These are phyloP conservation scores for Haematococcus lacustris DNA, from an alignment of 139 green algal species.

Conservation along the genomic window DNA sequence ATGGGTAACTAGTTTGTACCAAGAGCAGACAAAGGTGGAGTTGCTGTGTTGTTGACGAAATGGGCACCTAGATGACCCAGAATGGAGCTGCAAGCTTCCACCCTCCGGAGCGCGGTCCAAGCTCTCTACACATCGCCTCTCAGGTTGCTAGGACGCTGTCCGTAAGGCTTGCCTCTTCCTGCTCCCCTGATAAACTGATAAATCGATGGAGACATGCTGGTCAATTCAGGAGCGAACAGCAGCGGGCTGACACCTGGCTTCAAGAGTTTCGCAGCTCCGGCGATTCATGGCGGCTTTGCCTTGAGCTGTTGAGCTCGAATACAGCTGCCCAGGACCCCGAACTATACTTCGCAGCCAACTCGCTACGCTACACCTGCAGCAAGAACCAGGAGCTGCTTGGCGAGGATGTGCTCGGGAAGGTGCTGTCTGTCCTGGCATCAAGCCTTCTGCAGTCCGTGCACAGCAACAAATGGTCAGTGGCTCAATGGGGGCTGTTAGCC, in stretches of 20 bases:
- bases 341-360: slow-evolving; percentile 7
- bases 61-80: no score
- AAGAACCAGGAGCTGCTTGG: slow-evolving; percentile 2
- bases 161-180: no score
- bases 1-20: no score
- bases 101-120: no score
- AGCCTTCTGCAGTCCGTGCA: neutral
- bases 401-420: neutral
- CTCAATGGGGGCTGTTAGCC: slow-evolving; percentile 2
- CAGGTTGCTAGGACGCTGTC: no score
- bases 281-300: neutral
- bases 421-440: neutral
- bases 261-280: neutral
- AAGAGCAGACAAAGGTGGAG: no score
- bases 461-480: slow-evolving; percentile 8
- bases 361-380: slow-evolving; percentile 4
- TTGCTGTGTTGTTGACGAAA: no score
- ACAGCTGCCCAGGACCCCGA: slow-evolving; percentile 1
- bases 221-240: slow-evolving; percentile 6
- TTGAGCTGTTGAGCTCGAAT: slow-evolving; percentile 1
- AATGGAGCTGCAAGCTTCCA: no score
- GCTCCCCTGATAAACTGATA: no score
- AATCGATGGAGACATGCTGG: no score
- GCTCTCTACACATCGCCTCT: no score
- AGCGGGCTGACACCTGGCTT: slow-evolving; percentile 7